Evolutionary conservation across 805 yeast species (phyloP).

Genomic region (Myxozyma sirexii): DNA sequence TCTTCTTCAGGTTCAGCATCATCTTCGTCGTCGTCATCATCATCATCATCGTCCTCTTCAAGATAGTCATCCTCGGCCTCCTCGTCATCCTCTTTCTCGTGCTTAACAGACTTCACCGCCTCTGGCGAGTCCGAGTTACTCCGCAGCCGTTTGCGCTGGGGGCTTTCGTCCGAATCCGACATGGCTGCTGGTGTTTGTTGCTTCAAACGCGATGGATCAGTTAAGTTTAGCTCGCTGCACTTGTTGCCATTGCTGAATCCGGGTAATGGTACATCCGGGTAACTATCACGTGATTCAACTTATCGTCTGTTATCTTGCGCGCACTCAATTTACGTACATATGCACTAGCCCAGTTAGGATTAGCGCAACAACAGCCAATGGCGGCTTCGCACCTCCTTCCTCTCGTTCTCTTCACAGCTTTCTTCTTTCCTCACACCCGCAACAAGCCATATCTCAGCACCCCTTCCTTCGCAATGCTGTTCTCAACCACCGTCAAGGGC

Average conservation of each 20-base stretch:
- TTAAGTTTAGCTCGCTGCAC: not conserved
- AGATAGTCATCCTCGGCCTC: conserved; percentile 13
- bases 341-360: not conserved
- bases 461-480: conserved; percentile 17
- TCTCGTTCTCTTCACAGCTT: conserved; percentile 10
- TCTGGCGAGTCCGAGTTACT: not conserved
- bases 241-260: not conserved
- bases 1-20: conserved; percentile 15
- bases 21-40: conserved; percentile 18
- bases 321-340: not conserved
- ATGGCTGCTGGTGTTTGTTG: not conserved
- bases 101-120: not conserved
- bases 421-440: not conserved
- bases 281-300: not conserved
- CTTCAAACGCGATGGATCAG: not conserved
- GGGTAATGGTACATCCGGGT: not conserved
- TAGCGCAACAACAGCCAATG: conserved; percentile 10
- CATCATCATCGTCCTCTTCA: conserved; percentile 14
- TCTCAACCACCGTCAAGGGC: conserved; percentile 24
- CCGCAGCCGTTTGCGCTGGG: not conserved
- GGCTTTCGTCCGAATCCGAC: not conserved
- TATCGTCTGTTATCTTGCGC: conserved; percentile 10
- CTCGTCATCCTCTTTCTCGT: not conserved
- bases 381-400: conserved; percentile 6
- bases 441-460: not conserved